Base-by-base conservation (phyloP, 148 eudicot species). In the Vaccinium myrtillus region DNA sequence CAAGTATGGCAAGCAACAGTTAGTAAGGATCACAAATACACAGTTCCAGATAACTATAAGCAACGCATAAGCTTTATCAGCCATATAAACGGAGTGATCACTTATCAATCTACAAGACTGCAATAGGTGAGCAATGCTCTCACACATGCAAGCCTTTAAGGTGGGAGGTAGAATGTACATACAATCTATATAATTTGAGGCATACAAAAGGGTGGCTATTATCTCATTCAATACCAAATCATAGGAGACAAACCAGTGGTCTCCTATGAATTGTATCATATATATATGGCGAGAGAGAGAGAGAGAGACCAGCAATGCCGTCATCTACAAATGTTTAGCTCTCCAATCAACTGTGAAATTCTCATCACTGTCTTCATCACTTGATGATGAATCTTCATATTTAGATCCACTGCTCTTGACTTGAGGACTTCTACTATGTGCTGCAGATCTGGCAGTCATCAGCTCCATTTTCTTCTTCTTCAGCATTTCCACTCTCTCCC, bases 281-380 rank as follows among this genome's bases (percentile, higher is more conserved):
- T 43, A 4, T 43, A 4, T 5, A 0, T 43, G 46, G 6, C 0
- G 46, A 43, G 46, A 43, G 46, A 43, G 46, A 43, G 46, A 54
- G 81, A 27, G 39, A 78, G 43, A 63, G 69, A 63, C 69, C 81
- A 54, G n/a, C 32, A 77, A 30, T 54, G 21, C 27, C 27, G 74
- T 32, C 50, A 46, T 81, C 89, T 89, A 95, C 65, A 94, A 85
- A 84, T 92, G 96, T 81, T 96, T 92, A 80, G 98, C 94, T 88
- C 98, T 93, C 98, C 99, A 96, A 86, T 96, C 98, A 82, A 94
- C 95, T 43, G 94, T 81, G 61, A 92, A 90, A 51, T 89, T 90
- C 75, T 91, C 95, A 78, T 94, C 92, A 78, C 88, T 90, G 18
- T 94, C 98, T 77, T 90, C 91, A 27, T 91, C 98, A 87, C 97